Percentiles rank a stretch among this genome's conserved stretches.
Evolutionary conservation across 2,329 filamentous ascomycete species (phyloP).

Genomic region (Ampelomyces quisqualis): DNA sequence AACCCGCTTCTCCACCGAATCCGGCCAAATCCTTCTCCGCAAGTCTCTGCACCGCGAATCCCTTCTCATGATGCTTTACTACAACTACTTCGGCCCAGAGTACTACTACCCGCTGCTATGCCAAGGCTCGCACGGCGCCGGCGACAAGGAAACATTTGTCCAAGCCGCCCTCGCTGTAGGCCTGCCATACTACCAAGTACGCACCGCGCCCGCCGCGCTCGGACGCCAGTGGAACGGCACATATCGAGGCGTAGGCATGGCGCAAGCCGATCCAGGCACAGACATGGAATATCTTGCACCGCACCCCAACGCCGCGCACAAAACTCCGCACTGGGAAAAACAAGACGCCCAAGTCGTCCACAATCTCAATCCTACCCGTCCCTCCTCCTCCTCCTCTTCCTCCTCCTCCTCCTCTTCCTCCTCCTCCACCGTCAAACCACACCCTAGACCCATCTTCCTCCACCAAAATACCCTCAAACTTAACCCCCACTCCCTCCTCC

Average conservation of each 20-base stretch:
- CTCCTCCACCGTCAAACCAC: no score
- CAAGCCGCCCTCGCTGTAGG: conserved; percentile 49
- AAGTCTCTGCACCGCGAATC: conserved; percentile 51
- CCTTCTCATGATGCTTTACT: conserved; percentile 55
- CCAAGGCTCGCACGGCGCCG: conserved; percentile 48
- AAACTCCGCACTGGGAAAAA: conserved; percentile 8
- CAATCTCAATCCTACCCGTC: no score
- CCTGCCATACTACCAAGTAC: conserved; percentile 46
- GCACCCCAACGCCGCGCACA: conserved; percentile 20
- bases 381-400: no score
- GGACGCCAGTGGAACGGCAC: conserved; percentile 25
- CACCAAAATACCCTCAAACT: conserved; percentile 26
- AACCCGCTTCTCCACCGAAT: conserved; percentile 48
- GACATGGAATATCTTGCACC: conserved; percentile 23
- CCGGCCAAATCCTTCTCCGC: conserved; percentile 52
- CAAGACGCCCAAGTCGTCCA: no score
- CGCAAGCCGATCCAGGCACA: conserved; percentile 20
- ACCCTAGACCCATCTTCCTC: conserved; percentile 20
- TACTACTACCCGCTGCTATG: conserved; percentile 54
- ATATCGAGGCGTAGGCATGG: conserved; percentile 16
- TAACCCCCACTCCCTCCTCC: conserved; percentile 16
- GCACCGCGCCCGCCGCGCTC: conserved; percentile 34
- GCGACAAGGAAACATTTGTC: conserved; percentile 54
- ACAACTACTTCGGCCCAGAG: conserved; percentile 57
- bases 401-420: no score